These are phyloP conservation scores for Penstemon barbatus DNA, from an alignment of 257 asterid species.

Conservation along the genomic window DNA sequence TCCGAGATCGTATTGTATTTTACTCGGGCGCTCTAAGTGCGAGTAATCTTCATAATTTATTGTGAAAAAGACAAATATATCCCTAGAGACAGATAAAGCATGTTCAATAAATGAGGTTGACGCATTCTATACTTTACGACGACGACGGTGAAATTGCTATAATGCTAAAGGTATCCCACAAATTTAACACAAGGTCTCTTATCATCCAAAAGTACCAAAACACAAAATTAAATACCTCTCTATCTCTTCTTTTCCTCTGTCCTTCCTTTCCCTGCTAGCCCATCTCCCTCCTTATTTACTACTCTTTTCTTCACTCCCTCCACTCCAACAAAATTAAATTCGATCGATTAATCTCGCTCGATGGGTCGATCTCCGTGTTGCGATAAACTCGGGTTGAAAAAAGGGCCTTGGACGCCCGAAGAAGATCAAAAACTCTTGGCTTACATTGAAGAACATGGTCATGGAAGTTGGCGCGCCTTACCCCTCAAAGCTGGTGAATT, in stretches of 20 bases:
- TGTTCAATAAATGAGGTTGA: conserved; percentile 27
- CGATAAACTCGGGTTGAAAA: conserved; percentile 78
- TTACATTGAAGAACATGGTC: conserved; percentile 84
- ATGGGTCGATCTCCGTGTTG: conserved; percentile 98
- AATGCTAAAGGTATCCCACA: conserved; percentile 11
- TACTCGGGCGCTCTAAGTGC: too few species aligned
- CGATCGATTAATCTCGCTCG: neutral
- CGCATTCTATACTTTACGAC: conserved; percentile 18
- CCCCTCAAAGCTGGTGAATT: conserved; percentile 76
- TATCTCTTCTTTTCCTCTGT: conserved; percentile 62
- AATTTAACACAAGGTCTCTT: neutral
- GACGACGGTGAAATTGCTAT: conserved; percentile 5
- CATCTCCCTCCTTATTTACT: conserved; percentile 36
- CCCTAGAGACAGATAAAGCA: neutral
- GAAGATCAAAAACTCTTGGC: conserved; percentile 88
- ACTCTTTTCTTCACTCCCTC: conserved; percentile 20
- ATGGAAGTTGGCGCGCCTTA: conserved; percentile 95
- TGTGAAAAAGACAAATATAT: neutral
- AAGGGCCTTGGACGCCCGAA: conserved; percentile 97
- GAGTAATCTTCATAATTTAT: neutral
- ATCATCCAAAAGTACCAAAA: neutral
- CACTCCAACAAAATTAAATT: conserved; percentile 7
- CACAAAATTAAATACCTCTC: conserved; percentile 39
- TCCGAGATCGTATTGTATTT: too few species aligned
- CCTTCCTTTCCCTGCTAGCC: conserved; percentile 38